Evolutionary conservation across 1,284 basidiomycete genomes (phyloP).

Genomic region (Ceratobasidium sp.): DNA sequence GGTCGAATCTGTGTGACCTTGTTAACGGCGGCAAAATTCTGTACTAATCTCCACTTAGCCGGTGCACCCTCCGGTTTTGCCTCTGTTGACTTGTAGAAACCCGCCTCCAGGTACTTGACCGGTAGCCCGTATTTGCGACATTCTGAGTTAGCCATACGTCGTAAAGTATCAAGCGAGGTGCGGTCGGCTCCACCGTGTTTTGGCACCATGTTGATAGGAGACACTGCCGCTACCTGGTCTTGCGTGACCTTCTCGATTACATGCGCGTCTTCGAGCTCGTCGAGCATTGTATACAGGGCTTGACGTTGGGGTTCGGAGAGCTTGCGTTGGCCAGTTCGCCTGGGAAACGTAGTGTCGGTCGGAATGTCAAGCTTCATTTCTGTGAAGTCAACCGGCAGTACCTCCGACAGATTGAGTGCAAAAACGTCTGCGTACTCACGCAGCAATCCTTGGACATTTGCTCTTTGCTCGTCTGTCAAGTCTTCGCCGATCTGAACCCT

Average conservation of each 20-base stretch:
- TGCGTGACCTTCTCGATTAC: not conserved
- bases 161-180: too few relatives aligned
- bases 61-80: too few relatives aligned
- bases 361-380: slow-evolving; percentile 41
- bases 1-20: too few relatives aligned
- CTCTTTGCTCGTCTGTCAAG: slow-evolving; percentile 35
- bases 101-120: too few relatives aligned
- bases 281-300: not conserved
- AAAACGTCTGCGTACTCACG: slow-evolving; percentile 41
- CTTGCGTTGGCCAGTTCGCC: slow-evolving; percentile 17
- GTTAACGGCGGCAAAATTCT: too few relatives aligned
- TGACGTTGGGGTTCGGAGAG: too few relatives aligned
- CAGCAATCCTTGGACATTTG: slow-evolving; percentile 30
- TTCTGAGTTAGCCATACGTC: too few relatives aligned
- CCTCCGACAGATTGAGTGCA: slow-evolving; percentile 41
- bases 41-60: too few relatives aligned
- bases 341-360: slow-evolving; percentile 15
- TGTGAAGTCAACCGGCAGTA: slow-evolving; percentile 39
- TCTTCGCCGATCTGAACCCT: slow-evolving; percentile 40
- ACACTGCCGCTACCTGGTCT: not conserved
- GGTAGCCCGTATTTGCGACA: too few relatives aligned
- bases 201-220: too few relatives aligned
- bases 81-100: too few relatives aligned
- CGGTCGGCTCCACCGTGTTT: too few relatives aligned
- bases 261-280: not conserved